These are phyloP conservation scores for Penicillium sumatraense DNA, from an alignment of 2,329 filamentous ascomycete genomes.

Conservation along the genomic window DNA sequence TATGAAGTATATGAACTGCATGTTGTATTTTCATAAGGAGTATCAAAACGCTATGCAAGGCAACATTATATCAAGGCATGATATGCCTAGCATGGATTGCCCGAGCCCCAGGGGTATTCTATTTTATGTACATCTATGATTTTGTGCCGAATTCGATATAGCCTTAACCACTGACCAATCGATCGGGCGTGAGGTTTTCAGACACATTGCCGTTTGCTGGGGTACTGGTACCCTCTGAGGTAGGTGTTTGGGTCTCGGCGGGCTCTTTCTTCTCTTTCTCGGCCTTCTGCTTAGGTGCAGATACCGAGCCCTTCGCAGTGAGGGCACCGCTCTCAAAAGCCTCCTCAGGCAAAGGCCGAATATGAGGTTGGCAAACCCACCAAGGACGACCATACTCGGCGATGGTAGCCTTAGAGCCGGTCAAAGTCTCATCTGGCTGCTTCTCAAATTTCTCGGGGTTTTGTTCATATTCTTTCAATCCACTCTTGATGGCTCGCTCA, in stretches of 20 bases:
- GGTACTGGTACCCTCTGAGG: slow-evolving; percentile 14
- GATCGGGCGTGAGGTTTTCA: slow-evolving; percentile 31
- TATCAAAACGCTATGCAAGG: slow-evolving; percentile 8
- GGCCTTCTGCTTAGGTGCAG: slow-evolving; percentile 15
- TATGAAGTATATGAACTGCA: background rate
- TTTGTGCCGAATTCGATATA: background rate
- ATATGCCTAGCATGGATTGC: too few relatives aligned
- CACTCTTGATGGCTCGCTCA: slow-evolving; percentile 74
- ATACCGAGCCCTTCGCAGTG: slow-evolving; percentile 69
- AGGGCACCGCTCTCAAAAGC: slow-evolving; percentile 81
- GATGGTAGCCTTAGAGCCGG: slow-evolving; percentile 64
- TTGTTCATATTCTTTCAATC: slow-evolving; percentile 68
- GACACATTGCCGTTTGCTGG: slow-evolving; percentile 18
- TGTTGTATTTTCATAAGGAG: background rate
- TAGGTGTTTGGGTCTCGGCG: slow-evolving; percentile 3
- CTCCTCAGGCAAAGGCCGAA: slow-evolving; percentile 84
- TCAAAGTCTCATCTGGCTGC: slow-evolving; percentile 36
- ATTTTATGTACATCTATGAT: background rate
- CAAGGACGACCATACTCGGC: slow-evolving; percentile 78
- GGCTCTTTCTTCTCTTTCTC: slow-evolving; percentile 14
- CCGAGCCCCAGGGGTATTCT: background rate
- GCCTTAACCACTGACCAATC: slow-evolving; percentile 34
- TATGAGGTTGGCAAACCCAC: slow-evolving; percentile 88
- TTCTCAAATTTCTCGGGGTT: slow-evolving; percentile 47
- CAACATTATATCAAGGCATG: slow-evolving; percentile 7